phyloP scores from a whole-genome alignment of 176 grass and related monocot species.

The Guadua angustifolia region DNA sequence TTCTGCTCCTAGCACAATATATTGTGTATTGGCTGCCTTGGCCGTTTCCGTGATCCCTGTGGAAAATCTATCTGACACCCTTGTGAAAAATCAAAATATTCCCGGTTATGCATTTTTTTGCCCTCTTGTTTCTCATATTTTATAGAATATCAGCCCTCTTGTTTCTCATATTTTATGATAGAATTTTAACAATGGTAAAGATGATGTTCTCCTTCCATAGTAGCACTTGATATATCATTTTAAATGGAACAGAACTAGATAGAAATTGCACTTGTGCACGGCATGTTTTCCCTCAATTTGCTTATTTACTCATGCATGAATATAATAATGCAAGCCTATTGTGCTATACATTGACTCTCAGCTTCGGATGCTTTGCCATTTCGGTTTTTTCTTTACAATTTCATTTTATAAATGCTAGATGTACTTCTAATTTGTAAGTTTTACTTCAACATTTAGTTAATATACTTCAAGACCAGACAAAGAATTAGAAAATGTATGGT shows the following conservation, averaged over 20 bases:
- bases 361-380: too few relatives aligned
- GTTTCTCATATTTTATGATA: not conserved
- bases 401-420: not conserved
- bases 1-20: too few relatives aligned
- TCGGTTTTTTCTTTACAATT: not conserved
- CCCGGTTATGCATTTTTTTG: too few relatives aligned
- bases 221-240: conserved; percentile 6
- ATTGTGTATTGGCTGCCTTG: too few relatives aligned
- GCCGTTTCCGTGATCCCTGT: too few relatives aligned
- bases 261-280: not conserved
- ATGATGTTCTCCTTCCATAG: not conserved
- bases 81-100: too few relatives aligned
- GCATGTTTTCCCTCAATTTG: not conserved
- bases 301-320: not conserved
- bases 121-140: too few relatives aligned
- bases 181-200: not conserved
- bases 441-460: not conserved
- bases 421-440: not conserved
- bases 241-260: conserved; percentile 6
- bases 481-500: not conserved
- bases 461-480: not conserved
- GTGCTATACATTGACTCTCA: not conserved
- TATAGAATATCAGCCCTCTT: not conserved
- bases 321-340: not conserved
- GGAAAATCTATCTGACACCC: too few relatives aligned